phyloP scores from a whole-genome alignment of 2,329 filamentous ascomycete genomes.

The Cercospora sojina region DNA sequence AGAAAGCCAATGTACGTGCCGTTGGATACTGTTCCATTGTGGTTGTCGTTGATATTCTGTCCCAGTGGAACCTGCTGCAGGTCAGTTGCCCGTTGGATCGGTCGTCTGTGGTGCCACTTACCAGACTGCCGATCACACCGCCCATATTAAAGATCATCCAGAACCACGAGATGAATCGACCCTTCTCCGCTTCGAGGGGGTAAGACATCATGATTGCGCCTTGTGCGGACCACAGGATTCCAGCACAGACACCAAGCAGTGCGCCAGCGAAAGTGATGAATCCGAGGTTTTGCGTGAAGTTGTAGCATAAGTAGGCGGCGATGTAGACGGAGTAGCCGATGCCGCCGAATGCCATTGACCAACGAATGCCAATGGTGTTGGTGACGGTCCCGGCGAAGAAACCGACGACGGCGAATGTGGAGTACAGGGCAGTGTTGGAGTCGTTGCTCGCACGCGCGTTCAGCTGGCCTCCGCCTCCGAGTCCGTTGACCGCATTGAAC shows the following conservation, averaged over 20 bases:
- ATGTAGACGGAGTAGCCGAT: conserved; percentile 76
- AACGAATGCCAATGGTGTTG: conserved; percentile 70
- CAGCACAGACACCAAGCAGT: conserved; percentile 74
- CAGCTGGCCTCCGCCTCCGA: conserved; percentile 52
- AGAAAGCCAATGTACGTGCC: conserved; percentile 89
- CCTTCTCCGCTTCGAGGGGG: conserved; percentile 76
- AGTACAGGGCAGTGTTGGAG: conserved; percentile 69
- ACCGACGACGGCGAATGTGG: conserved; percentile 65
- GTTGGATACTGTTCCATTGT: conserved; percentile 58
- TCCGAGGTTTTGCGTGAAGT: conserved; percentile 64
- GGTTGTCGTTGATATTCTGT: conserved; percentile 64
- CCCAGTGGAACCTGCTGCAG: conserved; percentile 63
- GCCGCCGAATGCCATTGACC: conserved; percentile 69
- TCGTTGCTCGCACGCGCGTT: conserved; percentile 57
- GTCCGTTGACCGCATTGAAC: conserved; percentile 54
- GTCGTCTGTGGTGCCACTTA: conserved; percentile 38
- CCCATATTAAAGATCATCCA: conserved; percentile 96
- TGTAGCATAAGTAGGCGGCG: conserved; percentile 68
- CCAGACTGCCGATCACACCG: conserved; percentile 77
- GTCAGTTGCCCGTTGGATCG: not conserved
- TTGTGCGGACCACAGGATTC: conserved; percentile 78
- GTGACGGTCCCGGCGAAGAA: conserved; percentile 70
- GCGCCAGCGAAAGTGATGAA: conserved; percentile 77
- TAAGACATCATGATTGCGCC: conserved; percentile 90
- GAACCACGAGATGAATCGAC: conserved; percentile 84